These are phyloP conservation scores for Wickerhamomyces rabaulensis DNA, from an alignment of 805 yeast genomes.

Conservation along the genomic window DNA sequence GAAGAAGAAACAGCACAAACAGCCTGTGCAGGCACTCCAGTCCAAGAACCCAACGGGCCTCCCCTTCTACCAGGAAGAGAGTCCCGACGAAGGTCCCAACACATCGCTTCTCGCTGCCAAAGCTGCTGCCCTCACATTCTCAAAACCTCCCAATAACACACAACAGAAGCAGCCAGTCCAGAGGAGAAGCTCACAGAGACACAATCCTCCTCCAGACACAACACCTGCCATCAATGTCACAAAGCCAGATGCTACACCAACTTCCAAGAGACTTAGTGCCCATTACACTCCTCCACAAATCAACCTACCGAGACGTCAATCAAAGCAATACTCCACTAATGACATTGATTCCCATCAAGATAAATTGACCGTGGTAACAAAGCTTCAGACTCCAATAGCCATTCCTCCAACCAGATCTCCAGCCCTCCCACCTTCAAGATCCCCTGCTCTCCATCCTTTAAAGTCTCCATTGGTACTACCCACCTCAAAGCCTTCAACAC, in stretches of 20 bases:
- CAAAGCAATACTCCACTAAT: conserved; percentile 3
- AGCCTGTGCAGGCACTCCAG: conserved; percentile 13
- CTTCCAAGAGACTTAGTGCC: background rate
- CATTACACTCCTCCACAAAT: conserved; percentile 6
- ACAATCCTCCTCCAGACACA: background rate
- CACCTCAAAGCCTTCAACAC: background rate
- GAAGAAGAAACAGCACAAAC: conserved; percentile 13
- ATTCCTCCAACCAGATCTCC: background rate
- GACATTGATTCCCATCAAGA: background rate
- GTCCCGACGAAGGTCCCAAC: background rate
- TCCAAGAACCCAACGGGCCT: conserved; percentile 21
- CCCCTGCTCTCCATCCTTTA: background rate
- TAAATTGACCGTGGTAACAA: background rate
- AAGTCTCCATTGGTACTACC: background rate
- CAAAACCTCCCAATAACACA: conserved; percentile 3
- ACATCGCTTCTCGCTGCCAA: conserved; percentile 21
- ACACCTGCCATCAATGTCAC: background rate
- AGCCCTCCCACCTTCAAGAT: background rate
- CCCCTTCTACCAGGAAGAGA: conserved; percentile 6
- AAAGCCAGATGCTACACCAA: background rate
- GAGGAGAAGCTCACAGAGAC: background rate
- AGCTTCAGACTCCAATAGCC: background rate
- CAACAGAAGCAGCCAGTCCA: conserved; percentile 20
- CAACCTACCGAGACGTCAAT: background rate
- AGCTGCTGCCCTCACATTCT: conserved; percentile 14